Base-by-base conservation (phyloP, 495 filamentous ascomycete genomes). In the Peziza echinospora region DNA sequence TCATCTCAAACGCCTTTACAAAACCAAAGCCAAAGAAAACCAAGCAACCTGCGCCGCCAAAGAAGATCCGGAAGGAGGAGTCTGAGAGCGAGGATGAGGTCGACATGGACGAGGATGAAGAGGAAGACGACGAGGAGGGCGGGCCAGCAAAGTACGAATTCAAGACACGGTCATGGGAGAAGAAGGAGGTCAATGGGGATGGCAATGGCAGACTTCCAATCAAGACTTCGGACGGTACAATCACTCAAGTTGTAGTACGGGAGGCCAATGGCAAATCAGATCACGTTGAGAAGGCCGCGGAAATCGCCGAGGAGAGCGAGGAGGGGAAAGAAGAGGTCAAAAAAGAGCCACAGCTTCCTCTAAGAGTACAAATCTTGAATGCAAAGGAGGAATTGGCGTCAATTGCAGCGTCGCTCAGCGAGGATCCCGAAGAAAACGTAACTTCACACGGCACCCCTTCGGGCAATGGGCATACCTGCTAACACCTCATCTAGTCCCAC, bases 301-400 rank as follows among this genome's bases (percentile, higher is more conserved):
- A 63, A 16, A 66, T 67, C 24, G 68, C 69, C 25, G 71, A 76
- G 43, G 67, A 68, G 21, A 24, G 62, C 3, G 64, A 57, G n/a
- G 67, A 62, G 43, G 57, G 62, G 21, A 65, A 63, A 37, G 58
- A 50, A n/a, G 60, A 62, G 26, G 50, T 57, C 24, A 61, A 68
- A 47, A 54, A 67, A 21, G 53, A 43, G 41, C 41, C n/a, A 11
- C 8, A 34, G 26, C 26, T 53, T 23, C 72, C 84, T 2, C 64
- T 76, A 50, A 75, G 76, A 47, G 70, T 86, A 54, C 82, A 92
- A 55, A 78, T 96, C 19, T 44, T 81, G 10, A 73, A 81, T 49
- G 85, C 84, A 19, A 93, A 96, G 64, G 89, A 96, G 57, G 85
- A 96, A 55, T 61, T 97, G 23, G 87, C 89, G 10, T 76, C 75